Conservation (phyloP, 495 filamentous ascomycete species). For the Xylaria nigripes region DNA sequence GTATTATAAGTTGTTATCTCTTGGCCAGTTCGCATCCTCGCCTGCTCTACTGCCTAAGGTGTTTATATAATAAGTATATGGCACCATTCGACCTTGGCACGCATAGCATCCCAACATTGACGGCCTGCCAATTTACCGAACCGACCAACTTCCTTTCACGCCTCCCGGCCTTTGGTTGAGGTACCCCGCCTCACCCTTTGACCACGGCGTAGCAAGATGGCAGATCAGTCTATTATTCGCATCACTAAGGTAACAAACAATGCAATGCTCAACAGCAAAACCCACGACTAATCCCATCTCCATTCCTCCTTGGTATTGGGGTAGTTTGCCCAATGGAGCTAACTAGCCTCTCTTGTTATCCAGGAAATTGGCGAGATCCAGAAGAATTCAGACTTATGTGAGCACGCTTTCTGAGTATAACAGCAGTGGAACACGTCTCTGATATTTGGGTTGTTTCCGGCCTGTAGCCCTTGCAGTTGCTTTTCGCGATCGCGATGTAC, state of each 20-base stretch:
- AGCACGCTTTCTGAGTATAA: conserved; percentile 3
- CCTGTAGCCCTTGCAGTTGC: conserved; percentile 72
- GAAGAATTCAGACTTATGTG: conserved; percentile 73
- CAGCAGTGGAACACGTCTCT: neutral
- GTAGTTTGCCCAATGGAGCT: conserved; percentile 26
- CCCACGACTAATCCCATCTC: conserved; percentile 5
- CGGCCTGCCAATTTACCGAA: neutral
- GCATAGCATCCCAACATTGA: neutral
- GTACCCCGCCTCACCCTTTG: neutral
- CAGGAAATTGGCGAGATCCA: conserved; percentile 81
- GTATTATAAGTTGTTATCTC: no score
- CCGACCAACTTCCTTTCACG: neutral
- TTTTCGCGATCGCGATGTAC: conserved; percentile 78
- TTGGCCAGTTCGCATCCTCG: no score
- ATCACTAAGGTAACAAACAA: conserved; percentile 60
- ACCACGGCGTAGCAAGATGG: conserved; percentile 40
- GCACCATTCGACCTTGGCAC: neutral
- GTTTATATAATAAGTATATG: no score
- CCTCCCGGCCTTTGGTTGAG: conserved; percentile 2
- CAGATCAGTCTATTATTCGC: conserved; percentile 77
- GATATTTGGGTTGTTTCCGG: neutral
- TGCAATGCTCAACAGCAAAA: neutral
- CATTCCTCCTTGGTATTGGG: neutral
- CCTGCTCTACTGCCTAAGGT: no score
- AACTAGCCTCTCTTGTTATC: conserved; percentile 22